phyloP scores from a whole-genome alignment of 306 rosid genomes.

The Cucumis cinereus region DNA sequence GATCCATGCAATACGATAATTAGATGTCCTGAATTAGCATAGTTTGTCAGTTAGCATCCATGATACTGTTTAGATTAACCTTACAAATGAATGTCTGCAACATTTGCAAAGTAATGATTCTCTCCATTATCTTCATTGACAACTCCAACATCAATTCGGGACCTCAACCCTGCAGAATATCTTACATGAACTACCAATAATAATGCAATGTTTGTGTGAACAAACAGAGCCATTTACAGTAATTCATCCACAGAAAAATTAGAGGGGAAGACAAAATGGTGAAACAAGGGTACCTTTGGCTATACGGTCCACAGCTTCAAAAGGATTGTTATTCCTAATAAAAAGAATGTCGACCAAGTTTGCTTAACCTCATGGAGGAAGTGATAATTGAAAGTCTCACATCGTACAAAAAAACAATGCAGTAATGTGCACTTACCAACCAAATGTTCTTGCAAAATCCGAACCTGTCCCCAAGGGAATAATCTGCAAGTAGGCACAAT shows the following conservation, averaged over 20 bases:
- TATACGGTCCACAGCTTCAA: conserved; percentile 72
- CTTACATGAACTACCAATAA: conserved; percentile 9
- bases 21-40: conserved; percentile 6
- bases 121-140: conserved; percentile 43
- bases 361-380: conserved; percentile 12
- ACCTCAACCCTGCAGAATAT: conserved; percentile 53
- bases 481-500: conserved; percentile 47
- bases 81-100: conserved; percentile 95
- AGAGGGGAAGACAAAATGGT: not conserved
- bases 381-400: not conserved
- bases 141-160: conserved; percentile 63
- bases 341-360: conserved; percentile 10
- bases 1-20: conserved; percentile 1
- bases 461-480: conserved; percentile 96
- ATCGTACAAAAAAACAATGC: not conserved
- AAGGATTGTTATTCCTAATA: conserved; percentile 74
- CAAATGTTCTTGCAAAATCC: conserved; percentile 80
- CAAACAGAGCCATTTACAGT: conserved; percentile 4
- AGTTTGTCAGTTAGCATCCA: conserved; percentile 5
- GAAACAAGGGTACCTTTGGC: conserved; percentile 36
- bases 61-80: conserved; percentile 26
- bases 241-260: not conserved
- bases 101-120: conserved; percentile 69
- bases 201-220: not conserved
- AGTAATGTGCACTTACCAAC: conserved; percentile 48